Conservation (phyloP, 2,329 filamentous ascomycete genomes). For the Ophiostoma fasciatum region DNA sequence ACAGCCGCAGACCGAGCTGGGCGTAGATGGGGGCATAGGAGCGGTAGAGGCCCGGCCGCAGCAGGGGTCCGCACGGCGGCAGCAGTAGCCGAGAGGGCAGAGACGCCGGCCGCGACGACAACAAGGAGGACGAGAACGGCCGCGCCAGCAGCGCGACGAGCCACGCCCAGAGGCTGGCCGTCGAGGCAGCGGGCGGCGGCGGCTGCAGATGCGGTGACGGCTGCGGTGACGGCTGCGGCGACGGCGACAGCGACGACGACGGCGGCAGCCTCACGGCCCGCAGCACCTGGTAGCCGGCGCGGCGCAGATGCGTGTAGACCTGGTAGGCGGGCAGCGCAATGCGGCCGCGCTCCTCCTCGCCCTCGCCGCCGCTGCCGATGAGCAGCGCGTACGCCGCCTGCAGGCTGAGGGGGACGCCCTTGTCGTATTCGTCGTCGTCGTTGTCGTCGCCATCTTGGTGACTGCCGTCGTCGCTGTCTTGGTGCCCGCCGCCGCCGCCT, state of each 20-base stretch:
- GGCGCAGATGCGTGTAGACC: slow-evolving; percentile 73
- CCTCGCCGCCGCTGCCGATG: slow-evolving; percentile 51
- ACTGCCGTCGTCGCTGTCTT: neutral
- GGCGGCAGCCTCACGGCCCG: too few relatives aligned
- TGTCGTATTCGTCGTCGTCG: slow-evolving; percentile 35
- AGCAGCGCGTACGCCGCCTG: slow-evolving; percentile 82
- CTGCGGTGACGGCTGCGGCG: too few relatives aligned
- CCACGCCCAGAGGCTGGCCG: neutral
- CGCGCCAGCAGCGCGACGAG: slow-evolving; percentile 1
- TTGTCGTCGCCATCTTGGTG: slow-evolving; percentile 3
- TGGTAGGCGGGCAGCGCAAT: slow-evolving; percentile 65
- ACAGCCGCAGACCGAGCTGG: slow-evolving; percentile 32
- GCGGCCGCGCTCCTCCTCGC: slow-evolving; percentile 28
- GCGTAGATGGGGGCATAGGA: slow-evolving; percentile 59
- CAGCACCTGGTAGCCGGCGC: slow-evolving; percentile 62
- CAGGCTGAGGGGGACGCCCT: slow-evolving; percentile 71
- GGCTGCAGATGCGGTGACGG: too few relatives aligned
- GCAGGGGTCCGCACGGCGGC: slow-evolving; percentile 37
- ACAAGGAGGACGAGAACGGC: too few relatives aligned
- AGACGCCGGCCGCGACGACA: too few relatives aligned
- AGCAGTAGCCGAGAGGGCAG: slow-evolving; percentile 7
- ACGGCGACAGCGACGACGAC: too few relatives aligned
- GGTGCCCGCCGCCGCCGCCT: too few relatives aligned
- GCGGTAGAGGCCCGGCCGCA: slow-evolving; percentile 49
- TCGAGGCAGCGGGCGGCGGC: too few relatives aligned